Conservation (phyloP, 306 rosid genomes). For the Abrus precatorius region DNA sequence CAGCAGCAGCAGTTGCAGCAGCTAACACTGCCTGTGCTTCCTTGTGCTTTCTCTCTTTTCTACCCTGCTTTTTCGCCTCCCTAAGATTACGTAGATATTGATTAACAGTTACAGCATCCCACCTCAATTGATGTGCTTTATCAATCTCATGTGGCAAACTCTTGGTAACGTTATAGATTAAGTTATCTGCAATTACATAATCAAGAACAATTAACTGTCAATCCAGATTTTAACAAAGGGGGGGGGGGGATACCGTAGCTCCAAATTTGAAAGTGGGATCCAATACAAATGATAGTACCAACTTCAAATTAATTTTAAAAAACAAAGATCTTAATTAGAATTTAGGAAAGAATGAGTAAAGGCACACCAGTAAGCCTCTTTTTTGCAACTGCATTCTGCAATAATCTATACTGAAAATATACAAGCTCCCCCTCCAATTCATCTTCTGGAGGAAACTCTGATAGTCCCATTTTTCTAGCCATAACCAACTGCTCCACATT, state of each 20-base stretch:
- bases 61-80: conserved; percentile 97
- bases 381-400: conserved; percentile 68
- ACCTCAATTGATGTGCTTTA: conserved; percentile 65
- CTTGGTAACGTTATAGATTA: conserved; percentile 67
- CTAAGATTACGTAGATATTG: conserved; percentile 80
- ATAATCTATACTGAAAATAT: conserved; percentile 78
- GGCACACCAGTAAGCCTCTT: conserved; percentile 71
- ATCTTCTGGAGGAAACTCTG: conserved; percentile 72
- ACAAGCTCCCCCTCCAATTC: conserved; percentile 92
- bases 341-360: conserved; percentile 32
- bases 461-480: conserved; percentile 59
- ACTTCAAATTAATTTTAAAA: not conserved
- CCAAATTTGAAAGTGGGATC: not conserved
- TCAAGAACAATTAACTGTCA: conserved; percentile 31
- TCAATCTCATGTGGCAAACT: conserved; percentile 85
- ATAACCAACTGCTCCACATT: conserved; percentile 58
- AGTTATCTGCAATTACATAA: conserved; percentile 70
- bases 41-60: conserved; percentile 92
- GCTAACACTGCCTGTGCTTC: conserved; percentile 99
- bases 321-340: conserved; percentile 15
- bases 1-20: conserved; percentile 99
- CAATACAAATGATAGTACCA: not conserved
- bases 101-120: conserved; percentile 90
- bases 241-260: not conserved
- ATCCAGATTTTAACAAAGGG: not conserved